Conservation (phyloP, 495 filamentous ascomycete species). For the Xylaria longipes region DNA sequence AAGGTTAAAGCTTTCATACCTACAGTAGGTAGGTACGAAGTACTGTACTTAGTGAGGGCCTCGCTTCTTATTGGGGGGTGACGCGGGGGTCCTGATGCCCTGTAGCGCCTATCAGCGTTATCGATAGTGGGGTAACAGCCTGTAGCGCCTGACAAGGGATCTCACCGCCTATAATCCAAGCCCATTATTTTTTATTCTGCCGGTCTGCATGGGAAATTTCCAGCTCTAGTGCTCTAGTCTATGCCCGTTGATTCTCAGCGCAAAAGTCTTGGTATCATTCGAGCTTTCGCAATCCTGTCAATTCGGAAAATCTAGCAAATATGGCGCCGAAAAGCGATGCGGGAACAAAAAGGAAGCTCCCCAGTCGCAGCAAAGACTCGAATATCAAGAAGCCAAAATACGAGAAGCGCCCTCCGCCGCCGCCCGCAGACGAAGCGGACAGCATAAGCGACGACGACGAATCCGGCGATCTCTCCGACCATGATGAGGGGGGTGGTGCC, state of each 20-base stretch:
- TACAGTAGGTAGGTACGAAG: no score
- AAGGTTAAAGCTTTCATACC: not conserved
- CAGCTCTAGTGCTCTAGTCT: conserved; percentile 6
- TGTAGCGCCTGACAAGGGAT: not conserved
- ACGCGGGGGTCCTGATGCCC: not conserved
- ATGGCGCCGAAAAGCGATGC: conserved; percentile 41
- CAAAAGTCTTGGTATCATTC: not conserved
- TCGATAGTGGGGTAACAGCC: conserved; percentile 22
- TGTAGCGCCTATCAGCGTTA: conserved; percentile 21
- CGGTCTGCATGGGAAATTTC: conserved; percentile 25
- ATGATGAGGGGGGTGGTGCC: conserved; percentile 45
- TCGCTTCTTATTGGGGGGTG: not conserved
- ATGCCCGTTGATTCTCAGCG: conserved; percentile 1
- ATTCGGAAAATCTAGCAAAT: conserved; percentile 8
- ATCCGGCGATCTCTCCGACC: conserved; percentile 44
- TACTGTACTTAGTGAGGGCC: not conserved
- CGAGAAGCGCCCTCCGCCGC: conserved; percentile 39
- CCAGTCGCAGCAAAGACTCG: conserved; percentile 43
- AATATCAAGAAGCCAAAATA: conserved; percentile 57
- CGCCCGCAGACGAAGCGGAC: conserved; percentile 31
- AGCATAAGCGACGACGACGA: conserved; percentile 44
- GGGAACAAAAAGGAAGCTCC: conserved; percentile 50
- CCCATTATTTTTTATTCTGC: conserved; percentile 31
- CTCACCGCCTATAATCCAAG: conserved; percentile 46
- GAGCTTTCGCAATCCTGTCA: conserved; percentile 6